A percentile compares a stretch with the other conserved stretches of the same genome.
phyloP scores from a whole-genome alignment of 345 rosid genomes.

The Fremontodendron californicum region DNA sequence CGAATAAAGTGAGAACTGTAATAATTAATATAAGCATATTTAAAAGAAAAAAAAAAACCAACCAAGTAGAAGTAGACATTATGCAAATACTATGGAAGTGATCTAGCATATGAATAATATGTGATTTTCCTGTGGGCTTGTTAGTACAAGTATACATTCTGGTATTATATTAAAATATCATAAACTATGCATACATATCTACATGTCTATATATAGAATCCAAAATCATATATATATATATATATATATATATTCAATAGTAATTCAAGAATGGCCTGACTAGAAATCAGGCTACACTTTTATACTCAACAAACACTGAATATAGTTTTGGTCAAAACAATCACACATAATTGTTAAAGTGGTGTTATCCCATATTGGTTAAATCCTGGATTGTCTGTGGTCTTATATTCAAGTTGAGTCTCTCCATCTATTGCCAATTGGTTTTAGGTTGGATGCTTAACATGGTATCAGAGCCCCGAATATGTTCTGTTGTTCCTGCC shows the following conservation, averaged over 20 bases:
- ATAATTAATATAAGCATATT: not conserved
- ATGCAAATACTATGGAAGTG: not conserved
- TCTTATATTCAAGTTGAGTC: too few relatives aligned
- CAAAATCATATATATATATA: not conserved
- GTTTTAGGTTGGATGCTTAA: too few relatives aligned
- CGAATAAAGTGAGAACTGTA: not conserved
- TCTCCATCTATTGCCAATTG: too few relatives aligned
- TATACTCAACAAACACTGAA: not conserved
- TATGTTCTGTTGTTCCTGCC: too few relatives aligned
- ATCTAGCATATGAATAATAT: not conserved
- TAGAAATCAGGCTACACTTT: not conserved
- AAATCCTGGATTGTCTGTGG: too few relatives aligned
- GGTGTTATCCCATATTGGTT: too few relatives aligned
- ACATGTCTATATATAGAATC: not conserved
- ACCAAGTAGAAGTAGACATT: not conserved
- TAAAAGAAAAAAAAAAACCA: too few relatives aligned
- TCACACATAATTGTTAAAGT: too few relatives aligned
- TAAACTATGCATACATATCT: not conserved
- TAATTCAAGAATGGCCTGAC: not conserved
- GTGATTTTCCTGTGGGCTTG: not conserved
- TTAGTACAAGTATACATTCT: not conserved
- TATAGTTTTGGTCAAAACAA: not conserved
- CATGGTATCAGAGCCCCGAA: too few relatives aligned
- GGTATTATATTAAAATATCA: not conserved
- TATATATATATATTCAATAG: not conserved